Evolutionary conservation across 1,284 basidiomycete genomes (phyloP), one percentile per base, ranked within the genome.

Genomic region (Apiotrichum montevideense): DNA sequence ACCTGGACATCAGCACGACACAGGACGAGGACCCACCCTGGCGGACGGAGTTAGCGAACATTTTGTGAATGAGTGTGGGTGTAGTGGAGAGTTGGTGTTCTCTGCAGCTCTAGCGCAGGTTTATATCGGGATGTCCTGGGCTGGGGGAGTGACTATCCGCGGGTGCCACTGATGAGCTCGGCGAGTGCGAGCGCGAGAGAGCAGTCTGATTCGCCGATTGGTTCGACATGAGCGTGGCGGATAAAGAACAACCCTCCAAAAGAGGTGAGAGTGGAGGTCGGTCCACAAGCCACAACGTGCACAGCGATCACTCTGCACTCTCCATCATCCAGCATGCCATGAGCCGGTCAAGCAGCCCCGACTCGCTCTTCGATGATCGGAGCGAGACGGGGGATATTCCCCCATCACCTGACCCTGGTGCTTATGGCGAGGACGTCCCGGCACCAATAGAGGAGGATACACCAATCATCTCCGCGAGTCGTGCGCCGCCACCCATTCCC

Each of bases 41-140:
- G 57, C 71, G 66, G 63, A 73, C 57, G 51, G 71, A 64, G 68
- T 65, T 68, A 63, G 66, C 57, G 62, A 73, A 69, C 71, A 73
- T 73, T 45, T 66, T 49, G 46, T 8, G 37, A 21, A 21, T 21
- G 21, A 21, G 21, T 21, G 21, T 21, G 21, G 21, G 21, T 21
- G 21, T 21, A 55, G 53, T 45, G 56, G 55, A 44, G 41, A 52
- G 55, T 21, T 10, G 44, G 39, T 39, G 37, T 8, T 8, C 8
- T 39, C 9, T 9, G 37, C 37, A 39, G 21, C 21, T 21, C 21
- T 21, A 21, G 21, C 21, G 21, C 21, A 21, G 21, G 21, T 21
- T 21, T 21, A 21, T 21, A 21, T 21, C 21, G 21, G 21, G 21
- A 21, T 21, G 21, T 21, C 21, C 21, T 21, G 21, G 21, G 21